Evolutionary conservation across 2,329 filamentous ascomycete species (phyloP).

Genomic region (Arthroderma sp.): DNA sequence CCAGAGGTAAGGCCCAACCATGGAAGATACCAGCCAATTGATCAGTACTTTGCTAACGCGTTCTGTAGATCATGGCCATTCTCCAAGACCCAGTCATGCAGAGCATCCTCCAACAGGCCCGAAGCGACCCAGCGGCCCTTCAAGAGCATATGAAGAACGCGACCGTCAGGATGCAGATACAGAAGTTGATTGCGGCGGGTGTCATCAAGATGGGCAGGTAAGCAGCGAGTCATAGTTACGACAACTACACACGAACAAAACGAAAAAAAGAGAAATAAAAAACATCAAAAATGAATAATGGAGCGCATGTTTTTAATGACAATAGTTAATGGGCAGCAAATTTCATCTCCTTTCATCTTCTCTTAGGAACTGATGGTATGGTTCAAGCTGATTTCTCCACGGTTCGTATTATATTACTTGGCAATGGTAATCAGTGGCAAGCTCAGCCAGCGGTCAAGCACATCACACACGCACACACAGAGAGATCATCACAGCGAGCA

Average conservation of each 20-base stretch:
- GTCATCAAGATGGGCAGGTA: conserved; percentile 66
- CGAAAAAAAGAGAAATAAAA: not conserved
- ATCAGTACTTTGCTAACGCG: not conserved
- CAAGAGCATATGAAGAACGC: conserved; percentile 97
- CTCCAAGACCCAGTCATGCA: conserved; percentile 98
- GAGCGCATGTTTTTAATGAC: too few relatives aligned
- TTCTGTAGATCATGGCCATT: conserved; percentile 60
- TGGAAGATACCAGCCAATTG: not conserved
- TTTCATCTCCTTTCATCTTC: too few relatives aligned
- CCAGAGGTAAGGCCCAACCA: conserved; percentile 55
- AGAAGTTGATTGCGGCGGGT: conserved; percentile 86
- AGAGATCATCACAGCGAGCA: too few relatives aligned
- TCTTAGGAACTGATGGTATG: too few relatives aligned
- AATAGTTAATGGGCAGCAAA: too few relatives aligned
- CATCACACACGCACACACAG: too few relatives aligned
- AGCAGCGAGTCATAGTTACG: conserved; percentile 4
- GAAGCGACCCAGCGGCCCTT: conserved; percentile 79
- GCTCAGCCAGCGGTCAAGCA: too few relatives aligned
- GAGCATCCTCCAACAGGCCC: conserved; percentile 89
- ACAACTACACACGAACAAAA: not conserved
- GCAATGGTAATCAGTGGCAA: too few relatives aligned
- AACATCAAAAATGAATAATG: too few relatives aligned
- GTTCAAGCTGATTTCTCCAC: too few relatives aligned
- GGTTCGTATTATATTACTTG: too few relatives aligned
- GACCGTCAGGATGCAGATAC: conserved; percentile 70